Percentiles rank a stretch among this genome's conserved stretches.
These are phyloP conservation scores for Fusarium brachygibbosum DNA, from an alignment of 2,329 filamentous ascomycete genomes.

Conservation along the genomic window DNA sequence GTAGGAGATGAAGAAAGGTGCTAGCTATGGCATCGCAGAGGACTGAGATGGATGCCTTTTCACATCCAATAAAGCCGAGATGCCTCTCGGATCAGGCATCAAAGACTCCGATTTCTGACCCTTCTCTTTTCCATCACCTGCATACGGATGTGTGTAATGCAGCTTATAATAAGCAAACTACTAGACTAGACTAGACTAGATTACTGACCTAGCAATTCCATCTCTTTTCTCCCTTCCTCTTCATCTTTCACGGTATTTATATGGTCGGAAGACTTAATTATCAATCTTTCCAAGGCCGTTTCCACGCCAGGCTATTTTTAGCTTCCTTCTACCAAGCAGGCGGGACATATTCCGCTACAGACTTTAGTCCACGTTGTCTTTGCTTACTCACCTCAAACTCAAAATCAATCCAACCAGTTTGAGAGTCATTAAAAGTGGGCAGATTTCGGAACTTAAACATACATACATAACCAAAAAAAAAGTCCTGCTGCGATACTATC, in stretches of 20 bases:
- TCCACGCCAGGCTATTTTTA: slow-evolving; percentile 20
- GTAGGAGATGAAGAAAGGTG: neutral
- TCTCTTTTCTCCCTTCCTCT: neutral
- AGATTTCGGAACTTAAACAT: slow-evolving; percentile 20
- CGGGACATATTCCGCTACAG: slow-evolving; percentile 17
- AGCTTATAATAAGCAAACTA: neutral
- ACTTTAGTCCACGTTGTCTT: slow-evolving; percentile 7
- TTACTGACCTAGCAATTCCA: too few relatives aligned
- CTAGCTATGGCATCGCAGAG: neutral
- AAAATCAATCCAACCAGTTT: slow-evolving; percentile 24
- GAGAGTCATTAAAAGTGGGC: slow-evolving; percentile 33
- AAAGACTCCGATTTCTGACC: slow-evolving; percentile 5
- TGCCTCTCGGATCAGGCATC: neutral
- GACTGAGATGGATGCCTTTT: neutral
- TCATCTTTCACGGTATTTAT: neutral
- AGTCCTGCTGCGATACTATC: slow-evolving; percentile 3
- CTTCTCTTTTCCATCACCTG: neutral
- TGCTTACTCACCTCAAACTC: slow-evolving; percentile 32
- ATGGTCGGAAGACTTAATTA: neutral
- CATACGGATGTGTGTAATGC: neutral
- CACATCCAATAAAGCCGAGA: slow-evolving; percentile 1
- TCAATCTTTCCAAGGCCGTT: too few relatives aligned
- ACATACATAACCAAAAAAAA: slow-evolving; percentile 16
- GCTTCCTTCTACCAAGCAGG: neutral
- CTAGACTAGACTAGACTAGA: too few relatives aligned